Evolutionary conservation across 1,284 basidiomycete species (phyloP), one percentile per base, ranked within the genome.

Genomic region (Rhodotorula sp.): DNA sequence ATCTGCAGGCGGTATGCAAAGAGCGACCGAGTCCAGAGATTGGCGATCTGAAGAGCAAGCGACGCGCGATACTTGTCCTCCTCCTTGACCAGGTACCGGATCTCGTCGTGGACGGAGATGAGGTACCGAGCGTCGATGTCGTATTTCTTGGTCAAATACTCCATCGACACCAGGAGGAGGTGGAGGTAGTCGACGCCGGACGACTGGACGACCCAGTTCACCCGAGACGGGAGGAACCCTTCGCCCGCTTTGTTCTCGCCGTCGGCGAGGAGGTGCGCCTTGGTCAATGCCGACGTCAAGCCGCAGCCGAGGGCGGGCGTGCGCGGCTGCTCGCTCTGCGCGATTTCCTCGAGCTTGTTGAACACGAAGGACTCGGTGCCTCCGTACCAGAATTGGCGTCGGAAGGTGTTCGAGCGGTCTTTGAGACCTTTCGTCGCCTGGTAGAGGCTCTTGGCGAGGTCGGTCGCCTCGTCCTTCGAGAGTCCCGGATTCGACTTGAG

Each of bases 181-280:
- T 99, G 96, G 20, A 99, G 88, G 80, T 99, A 99, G 83, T 99
- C 96, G 57, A 99, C 96, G 29, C 96, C 97, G 0, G 93, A 97
- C 12, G 93, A 97, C 81, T 99, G 97, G 12, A 99, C 97, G 62
- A 97, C 97, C 97, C 97, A 99, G 80, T 99, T 99, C 84, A 99
- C 96, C 39, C 96, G 88, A 20, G 93, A 96, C 0, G 97, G 91
- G 87, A 99, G 91, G 82, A 92, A 99, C 77, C 96, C 92, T 1
- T 89, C 84, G 26, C 91, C 91, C 71, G 91, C 90, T 69, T 85
- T 86, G 39, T 74, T 74, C 23, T 79, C 77, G 2, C 80, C 82
- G 51, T 83, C 81, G 56, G 87, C 86, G 3, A 91, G 90, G 1
- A 99, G 87, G 80, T 92, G 91, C 73, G 91, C 89, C 82, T 92